Evolutionary conservation across 495 filamentous ascomycete species (phyloP).

Genomic region (Penicillium pulvis): DNA sequence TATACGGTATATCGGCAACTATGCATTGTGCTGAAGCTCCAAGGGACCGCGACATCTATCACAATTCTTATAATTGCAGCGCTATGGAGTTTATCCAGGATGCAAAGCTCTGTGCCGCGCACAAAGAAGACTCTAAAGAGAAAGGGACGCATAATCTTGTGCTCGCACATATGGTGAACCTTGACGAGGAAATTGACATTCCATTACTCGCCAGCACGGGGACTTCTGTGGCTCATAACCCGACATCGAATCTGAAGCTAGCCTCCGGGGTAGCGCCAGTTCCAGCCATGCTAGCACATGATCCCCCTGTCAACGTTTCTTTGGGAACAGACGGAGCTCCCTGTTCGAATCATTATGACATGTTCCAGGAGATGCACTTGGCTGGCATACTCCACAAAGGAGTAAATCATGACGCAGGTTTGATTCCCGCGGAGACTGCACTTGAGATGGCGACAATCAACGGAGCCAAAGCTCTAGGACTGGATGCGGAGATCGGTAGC

Average conservation of each 20-base stretch:
- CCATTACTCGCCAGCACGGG: slow-evolving; percentile 30
- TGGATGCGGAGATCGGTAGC: slow-evolving; percentile 41
- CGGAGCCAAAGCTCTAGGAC: slow-evolving; percentile 40
- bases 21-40: slow-evolving; percentile 32
- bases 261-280: slow-evolving; percentile 43
- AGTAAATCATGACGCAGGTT: slow-evolving; percentile 32
- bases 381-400: slow-evolving; percentile 45
- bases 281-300: slow-evolving; percentile 30
- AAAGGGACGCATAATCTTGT: slow-evolving; percentile 16
- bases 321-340: slow-evolving; percentile 45
- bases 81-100: slow-evolving; percentile 26
- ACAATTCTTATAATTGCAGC: slow-evolving; percentile 20
- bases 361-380: slow-evolving; percentile 45
- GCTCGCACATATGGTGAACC: slow-evolving; percentile 39
- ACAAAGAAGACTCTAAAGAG: neutral
- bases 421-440: slow-evolving; percentile 38
- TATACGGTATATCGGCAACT: slow-evolving; percentile 23
- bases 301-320: slow-evolving; percentile 31
- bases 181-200: slow-evolving; percentile 36
- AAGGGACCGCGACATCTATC: slow-evolving; percentile 22
- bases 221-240: slow-evolving; percentile 42
- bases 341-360: slow-evolving; percentile 43
- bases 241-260: slow-evolving; percentile 43
- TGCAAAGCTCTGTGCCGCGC: slow-evolving; percentile 18
- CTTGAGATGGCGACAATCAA: slow-evolving; percentile 46